A percentile compares a stretch with the other conserved stretches of the same genome.
phyloP scores from a whole-genome alignment of 225 moss, liverwort and hornwort species.

The Sphagnum tenellum region DNA sequence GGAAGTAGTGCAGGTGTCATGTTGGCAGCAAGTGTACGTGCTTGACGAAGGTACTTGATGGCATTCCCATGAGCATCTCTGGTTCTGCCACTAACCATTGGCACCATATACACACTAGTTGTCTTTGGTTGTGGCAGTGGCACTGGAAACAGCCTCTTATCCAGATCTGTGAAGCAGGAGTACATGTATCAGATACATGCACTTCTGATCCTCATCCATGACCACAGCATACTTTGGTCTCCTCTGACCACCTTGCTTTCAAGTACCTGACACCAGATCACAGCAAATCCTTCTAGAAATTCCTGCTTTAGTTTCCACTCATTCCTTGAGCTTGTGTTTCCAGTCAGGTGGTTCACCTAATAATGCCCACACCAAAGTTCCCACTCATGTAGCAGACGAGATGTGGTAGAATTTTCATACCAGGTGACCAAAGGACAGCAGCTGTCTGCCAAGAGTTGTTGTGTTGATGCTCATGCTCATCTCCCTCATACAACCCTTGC shows the following conservation, averaged over 20 bases:
- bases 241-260: no score
- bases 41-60: constrained; percentile 68
- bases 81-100: constrained; percentile 61
- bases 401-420: constrained; percentile 10
- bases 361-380: no score
- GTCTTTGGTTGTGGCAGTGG: constrained; percentile 42
- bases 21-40: constrained; percentile 39
- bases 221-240: no score
- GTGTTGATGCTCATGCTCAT: constrained; percentile 49
- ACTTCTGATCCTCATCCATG: no score
- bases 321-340: no score
- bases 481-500: constrained; percentile 66
- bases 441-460: constrained; percentile 57
- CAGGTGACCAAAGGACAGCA: constrained; percentile 50
- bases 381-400: no score
- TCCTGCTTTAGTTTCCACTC: no score
- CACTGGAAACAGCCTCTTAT: constrained; percentile 73
- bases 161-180: constrained; percentile 41
- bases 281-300: no score
- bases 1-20: constrained; percentile 83
- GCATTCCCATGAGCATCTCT: constrained; percentile 73
- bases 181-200: no score
- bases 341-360: no score
- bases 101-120: constrained; percentile 47
- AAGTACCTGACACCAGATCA: no score